Evolutionary conservation across 108 stramenopile species (phyloP), one percentile per base, ranked within the genome.

Genomic region (Phaeodactylum tricornutum): DNA sequence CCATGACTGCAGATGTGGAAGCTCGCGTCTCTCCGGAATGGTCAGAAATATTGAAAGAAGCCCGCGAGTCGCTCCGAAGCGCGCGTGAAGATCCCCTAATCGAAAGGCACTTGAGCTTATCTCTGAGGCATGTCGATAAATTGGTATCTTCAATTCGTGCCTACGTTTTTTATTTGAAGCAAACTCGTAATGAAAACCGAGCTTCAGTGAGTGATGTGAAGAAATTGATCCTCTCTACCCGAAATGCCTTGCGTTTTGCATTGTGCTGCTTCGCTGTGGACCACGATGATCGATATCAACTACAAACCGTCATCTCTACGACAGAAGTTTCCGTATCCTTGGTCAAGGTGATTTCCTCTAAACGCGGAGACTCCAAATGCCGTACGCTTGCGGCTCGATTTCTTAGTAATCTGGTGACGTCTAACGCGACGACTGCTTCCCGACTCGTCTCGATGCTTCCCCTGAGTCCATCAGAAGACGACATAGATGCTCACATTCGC

Each of bases 321-420:
- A 20, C 19, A 11, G 5, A 20, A 15, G 39, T 4, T 41, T 41
- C 19, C 25, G 33, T 48, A 35, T 54, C 59, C 20, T 26, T 65
- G 8, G 6, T 46, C 15, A 26, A 27, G 14, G 25, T 64, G 2
- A 48, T 71, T 22, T 59, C 43, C 47, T n/a, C 23, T 3, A n/a
- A 31, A 25, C 39, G 46, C 21, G 61, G 43, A 5, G 67, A 77
- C 57, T 28, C 46, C 26, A 71, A 77, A 35, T 72, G 59, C 15
- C 70, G 61, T 2, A 14, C 77, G 8, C 55, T 67, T 16, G 70
- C 79, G 21, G 76, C 88, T 19, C 55, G 61, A 29, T 50, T 85
- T 14, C 48, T 85, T 23, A 57, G 73, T 54, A 90, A 90, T 64
- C 49, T 90, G 6, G 72, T 83, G 3, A 90, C 88, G 11, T 57